phyloP scores from a whole-genome alignment of 2,329 filamentous ascomycete genomes.

The Hymenoscyphus salicellus region DNA sequence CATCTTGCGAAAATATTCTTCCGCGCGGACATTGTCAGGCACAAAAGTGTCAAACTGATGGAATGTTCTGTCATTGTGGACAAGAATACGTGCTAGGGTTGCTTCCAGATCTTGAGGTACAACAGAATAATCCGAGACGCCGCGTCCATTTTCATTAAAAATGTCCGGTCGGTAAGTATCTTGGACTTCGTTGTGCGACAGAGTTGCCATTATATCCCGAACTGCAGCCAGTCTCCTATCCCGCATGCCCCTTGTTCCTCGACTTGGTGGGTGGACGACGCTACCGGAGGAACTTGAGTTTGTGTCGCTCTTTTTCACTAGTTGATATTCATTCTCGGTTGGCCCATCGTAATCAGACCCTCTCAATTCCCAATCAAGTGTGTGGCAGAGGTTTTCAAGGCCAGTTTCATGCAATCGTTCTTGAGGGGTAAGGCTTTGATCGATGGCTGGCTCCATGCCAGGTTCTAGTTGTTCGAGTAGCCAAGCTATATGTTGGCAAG shows the following conservation, averaged over 20 bases:
- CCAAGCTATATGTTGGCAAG: constrained; percentile 30
- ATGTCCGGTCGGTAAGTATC: constrained; percentile 29
- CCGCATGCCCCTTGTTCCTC: constrained; percentile 21
- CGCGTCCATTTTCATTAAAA: constrained; percentile 22
- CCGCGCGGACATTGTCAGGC: constrained; percentile 24
- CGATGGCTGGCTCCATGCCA: background rate
- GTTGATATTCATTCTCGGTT: constrained; percentile 27
- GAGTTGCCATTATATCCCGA: constrained; percentile 33
- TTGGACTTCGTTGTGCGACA: constrained; percentile 21
- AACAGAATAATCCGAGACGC: constrained; percentile 21
- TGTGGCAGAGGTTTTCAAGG: constrained; percentile 29
- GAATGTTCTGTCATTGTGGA: constrained; percentile 29
- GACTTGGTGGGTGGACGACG: background rate
- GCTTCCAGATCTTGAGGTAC: constrained; percentile 28
- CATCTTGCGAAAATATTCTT: constrained; percentile 30
- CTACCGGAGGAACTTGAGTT: background rate
- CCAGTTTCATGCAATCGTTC: constrained; percentile 26
- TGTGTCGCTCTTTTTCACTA: constrained; percentile 24
- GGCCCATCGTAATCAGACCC: constrained; percentile 21
- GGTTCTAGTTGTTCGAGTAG: constrained; percentile 23
- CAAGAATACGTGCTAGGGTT: constrained; percentile 29
- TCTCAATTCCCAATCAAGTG: constrained; percentile 30
- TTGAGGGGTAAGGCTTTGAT: constrained; percentile 18
- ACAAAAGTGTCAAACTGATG: constrained; percentile 27
- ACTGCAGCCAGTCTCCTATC: constrained; percentile 22